These are phyloP conservation scores for Cladosporium sp. DNA, from an alignment of 2,329 filamentous ascomycete genomes.

Conservation along the genomic window DNA sequence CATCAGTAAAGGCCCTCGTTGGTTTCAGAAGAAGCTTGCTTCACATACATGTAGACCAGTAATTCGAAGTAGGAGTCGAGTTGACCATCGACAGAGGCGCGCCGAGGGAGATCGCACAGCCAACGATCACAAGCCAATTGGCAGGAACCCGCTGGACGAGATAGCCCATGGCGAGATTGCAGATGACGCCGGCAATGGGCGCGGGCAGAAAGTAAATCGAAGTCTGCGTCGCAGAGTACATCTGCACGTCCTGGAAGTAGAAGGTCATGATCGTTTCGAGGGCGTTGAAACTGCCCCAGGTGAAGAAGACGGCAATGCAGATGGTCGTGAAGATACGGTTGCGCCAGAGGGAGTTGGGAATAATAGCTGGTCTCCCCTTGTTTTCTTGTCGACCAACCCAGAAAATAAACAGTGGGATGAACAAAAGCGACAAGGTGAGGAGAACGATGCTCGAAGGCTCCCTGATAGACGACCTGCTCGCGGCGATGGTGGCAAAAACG, in stretches of 20 bases:
- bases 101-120: constrained; percentile 32
- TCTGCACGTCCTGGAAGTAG: constrained; percentile 41
- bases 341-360: constrained; percentile 60
- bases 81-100: constrained; percentile 45
- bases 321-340: constrained; percentile 54
- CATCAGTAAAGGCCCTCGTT: not conserved
- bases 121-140: constrained; percentile 39
- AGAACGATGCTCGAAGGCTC: constrained; percentile 31
- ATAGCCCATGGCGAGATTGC: constrained; percentile 44
- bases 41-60: constrained; percentile 36
- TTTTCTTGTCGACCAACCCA: constrained; percentile 53
- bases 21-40: not conserved
- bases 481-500: constrained; percentile 40
- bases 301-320: constrained; percentile 44
- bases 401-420: constrained; percentile 48
- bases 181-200: constrained; percentile 36
- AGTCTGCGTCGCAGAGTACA: constrained; percentile 27
- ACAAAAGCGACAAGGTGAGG: constrained; percentile 39
- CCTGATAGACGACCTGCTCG: constrained; percentile 20
- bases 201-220: constrained; percentile 39
- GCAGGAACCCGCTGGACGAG: constrained; percentile 44
- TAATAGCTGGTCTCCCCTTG: constrained; percentile 49
- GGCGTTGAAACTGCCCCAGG: constrained; percentile 37
- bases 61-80: constrained; percentile 41
- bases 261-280: constrained; percentile 38